Evolutionary conservation across 2,329 filamentous ascomycete species (phyloP).

Genomic region (Chaetothyriales sp.): DNA sequence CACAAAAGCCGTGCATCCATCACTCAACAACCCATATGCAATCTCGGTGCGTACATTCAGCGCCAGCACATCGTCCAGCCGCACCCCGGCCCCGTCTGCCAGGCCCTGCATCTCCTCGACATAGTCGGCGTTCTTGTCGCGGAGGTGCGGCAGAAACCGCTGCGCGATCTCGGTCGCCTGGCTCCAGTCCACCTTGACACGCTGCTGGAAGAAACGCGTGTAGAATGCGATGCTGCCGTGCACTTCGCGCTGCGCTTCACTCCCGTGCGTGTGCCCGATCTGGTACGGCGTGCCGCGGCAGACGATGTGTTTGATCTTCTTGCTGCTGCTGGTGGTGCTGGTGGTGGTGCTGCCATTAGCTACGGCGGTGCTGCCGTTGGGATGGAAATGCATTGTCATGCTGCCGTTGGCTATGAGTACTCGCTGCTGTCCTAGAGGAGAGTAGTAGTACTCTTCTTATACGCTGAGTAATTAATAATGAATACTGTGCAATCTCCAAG

Average conservation of each 20-base stretch:
- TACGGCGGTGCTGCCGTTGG: too few relatives aligned
- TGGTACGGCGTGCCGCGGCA: conserved; percentile 6
- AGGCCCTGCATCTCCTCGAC: conserved; percentile 29
- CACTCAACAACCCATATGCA: conserved; percentile 40
- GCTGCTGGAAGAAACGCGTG: conserved; percentile 15
- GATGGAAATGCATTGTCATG: too few relatives aligned
- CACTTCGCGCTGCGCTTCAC: conserved; percentile 17
- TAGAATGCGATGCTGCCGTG: conserved; percentile 21
- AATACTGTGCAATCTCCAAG: too few relatives aligned
- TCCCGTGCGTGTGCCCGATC: conserved; percentile 21
- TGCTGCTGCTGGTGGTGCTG: neutral
- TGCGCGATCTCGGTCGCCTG: conserved; percentile 33
- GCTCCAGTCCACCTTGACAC: conserved; percentile 30
- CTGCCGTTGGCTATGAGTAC: too few relatives aligned
- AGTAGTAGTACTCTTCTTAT: too few relatives aligned
- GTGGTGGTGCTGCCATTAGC: neutral
- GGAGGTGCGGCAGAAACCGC: conserved; percentile 29
- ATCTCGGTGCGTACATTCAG: conserved; percentile 47
- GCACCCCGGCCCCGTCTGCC: conserved; percentile 35
- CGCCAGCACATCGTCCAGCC: conserved; percentile 40
- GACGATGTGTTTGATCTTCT: conserved; percentile 4
- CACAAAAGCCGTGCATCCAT: conserved; percentile 42
- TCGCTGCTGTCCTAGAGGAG: too few relatives aligned
- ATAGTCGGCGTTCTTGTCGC: conserved; percentile 20
- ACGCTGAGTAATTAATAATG: too few relatives aligned